phyloP scores from a whole-genome alignment of 129 eudicot species.

The Arctium minus region DNA sequence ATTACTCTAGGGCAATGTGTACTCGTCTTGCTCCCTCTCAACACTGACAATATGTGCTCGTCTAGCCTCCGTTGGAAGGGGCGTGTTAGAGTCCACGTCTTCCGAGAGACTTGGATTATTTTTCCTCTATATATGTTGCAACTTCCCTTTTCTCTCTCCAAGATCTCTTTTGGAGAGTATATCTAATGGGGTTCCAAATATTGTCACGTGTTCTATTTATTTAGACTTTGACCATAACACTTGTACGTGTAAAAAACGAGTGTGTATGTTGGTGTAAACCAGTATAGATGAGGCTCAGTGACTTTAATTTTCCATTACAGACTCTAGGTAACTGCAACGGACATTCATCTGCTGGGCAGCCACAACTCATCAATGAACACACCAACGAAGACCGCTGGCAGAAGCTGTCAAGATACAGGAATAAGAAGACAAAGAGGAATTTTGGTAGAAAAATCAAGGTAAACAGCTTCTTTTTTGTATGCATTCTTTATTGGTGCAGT shows the following conservation, averaged over 20 bases:
- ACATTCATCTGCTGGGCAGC: conserved; percentile 8
- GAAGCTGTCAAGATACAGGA: conserved; percentile 92
- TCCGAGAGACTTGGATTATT: too few relatives aligned
- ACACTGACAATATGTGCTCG: too few relatives aligned
- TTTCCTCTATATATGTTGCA: too few relatives aligned
- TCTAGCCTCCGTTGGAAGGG: too few relatives aligned
- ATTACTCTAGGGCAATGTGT: too few relatives aligned
- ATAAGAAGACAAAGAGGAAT: conserved; percentile 81
- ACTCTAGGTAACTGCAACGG: conserved; percentile 16
- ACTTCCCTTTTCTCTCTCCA: too few relatives aligned
- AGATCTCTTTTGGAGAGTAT: too few relatives aligned
- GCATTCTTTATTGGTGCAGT: not conserved
- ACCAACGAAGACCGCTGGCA: conserved; percentile 54
- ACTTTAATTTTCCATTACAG: conserved; percentile 21
- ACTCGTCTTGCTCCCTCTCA: too few relatives aligned
- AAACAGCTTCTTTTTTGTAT: not conserved
- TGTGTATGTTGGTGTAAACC: not conserved
- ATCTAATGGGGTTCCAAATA: too few relatives aligned
- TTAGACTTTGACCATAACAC: not conserved
- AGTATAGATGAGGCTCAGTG: not conserved
- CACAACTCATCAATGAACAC: conserved; percentile 22
- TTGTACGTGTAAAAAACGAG: not conserved
- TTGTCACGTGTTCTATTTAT: too few relatives aligned
- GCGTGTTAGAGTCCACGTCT: too few relatives aligned
- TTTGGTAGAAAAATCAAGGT: conserved; percentile 95